These are phyloP conservation scores for Starmera stellimalicola DNA, from an alignment of 1,139 yeast species.

Conservation along the genomic window DNA sequence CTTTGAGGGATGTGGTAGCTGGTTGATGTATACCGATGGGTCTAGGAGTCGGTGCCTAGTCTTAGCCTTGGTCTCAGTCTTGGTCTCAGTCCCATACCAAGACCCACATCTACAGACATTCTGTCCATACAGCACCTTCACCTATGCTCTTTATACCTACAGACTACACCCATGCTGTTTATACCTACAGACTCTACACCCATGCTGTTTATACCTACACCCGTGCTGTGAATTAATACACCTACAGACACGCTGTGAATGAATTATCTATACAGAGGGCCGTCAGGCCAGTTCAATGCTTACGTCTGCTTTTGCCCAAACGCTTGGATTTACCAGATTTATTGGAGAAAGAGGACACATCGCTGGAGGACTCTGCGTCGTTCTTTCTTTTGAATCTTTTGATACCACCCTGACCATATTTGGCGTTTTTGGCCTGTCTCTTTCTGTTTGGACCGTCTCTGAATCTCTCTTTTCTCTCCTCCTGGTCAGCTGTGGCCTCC, in stretches of 20 bases:
- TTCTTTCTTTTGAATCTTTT: slow-evolving; percentile 67
- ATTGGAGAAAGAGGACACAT: slow-evolving; percentile 52
- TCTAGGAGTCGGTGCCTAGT: too few species aligned
- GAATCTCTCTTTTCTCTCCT: slow-evolving; percentile 24
- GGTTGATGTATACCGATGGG: neutral
- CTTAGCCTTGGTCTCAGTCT: too few species aligned
- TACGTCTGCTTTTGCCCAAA: slow-evolving; percentile 71
- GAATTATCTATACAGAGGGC: too few species aligned
- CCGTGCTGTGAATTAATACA: too few species aligned
- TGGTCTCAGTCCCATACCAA: too few species aligned
- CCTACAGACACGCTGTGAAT: too few species aligned
- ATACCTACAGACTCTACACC: neutral
- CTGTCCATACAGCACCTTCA: too few species aligned
- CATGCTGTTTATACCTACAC: neutral
- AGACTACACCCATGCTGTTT: neutral
- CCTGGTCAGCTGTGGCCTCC: slow-evolving; percentile 45
- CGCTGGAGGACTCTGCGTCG: slow-evolving; percentile 67
- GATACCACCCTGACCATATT: slow-evolving; percentile 66
- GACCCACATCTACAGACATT: too few species aligned
- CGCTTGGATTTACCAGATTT: slow-evolving; percentile 45
- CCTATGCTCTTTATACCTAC: too few species aligned
- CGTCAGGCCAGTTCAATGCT: too few species aligned
- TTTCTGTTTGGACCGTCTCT: slow-evolving; percentile 51
- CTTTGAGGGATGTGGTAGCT: neutral
- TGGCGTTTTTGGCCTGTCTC: slow-evolving; percentile 58